These are phyloP conservation scores for Jackrogersella minutella DNA, from an alignment of 495 filamentous ascomycete species.

Conservation along the genomic window DNA sequence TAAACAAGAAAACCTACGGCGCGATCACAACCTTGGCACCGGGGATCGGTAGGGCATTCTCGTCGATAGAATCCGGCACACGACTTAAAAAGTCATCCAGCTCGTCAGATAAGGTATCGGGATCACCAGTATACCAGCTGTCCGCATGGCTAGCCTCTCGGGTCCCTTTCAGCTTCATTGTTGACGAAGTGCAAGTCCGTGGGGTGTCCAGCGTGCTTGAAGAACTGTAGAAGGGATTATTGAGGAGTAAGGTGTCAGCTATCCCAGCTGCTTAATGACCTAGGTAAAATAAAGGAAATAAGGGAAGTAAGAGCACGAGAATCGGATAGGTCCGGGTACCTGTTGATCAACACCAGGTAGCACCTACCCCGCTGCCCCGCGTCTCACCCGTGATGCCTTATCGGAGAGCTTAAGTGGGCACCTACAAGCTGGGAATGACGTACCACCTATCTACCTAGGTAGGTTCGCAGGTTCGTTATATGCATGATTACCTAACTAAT, in stretches of 20 bases:
- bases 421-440: slow-evolving; percentile 13
- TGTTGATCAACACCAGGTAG: slow-evolving; percentile 30
- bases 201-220: not conserved
- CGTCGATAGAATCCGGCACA: slow-evolving; percentile 71
- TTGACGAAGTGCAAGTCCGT: slow-evolving; percentile 2
- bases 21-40: slow-evolving; percentile 92
- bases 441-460: not conserved
- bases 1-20: slow-evolving; percentile 70
- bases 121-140: slow-evolving; percentile 79
- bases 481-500: too few species aligned
- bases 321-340: slow-evolving; percentile 35
- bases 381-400: slow-evolving; percentile 19
- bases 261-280: too few species aligned
- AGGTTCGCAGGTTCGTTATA: too few species aligned
- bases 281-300: not conserved
- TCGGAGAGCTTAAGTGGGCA: slow-evolving; percentile 18
- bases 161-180: slow-evolving; percentile 48
- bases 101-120: slow-evolving; percentile 67
- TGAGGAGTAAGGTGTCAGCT: not conserved
- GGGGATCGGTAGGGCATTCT: slow-evolving; percentile 68
- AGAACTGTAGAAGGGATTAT: not conserved
- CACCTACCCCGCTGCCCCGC: slow-evolving; percentile 40
- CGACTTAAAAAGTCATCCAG: slow-evolving; percentile 80
- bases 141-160: slow-evolving; percentile 70
- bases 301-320: not conserved